phyloP scores from a whole-genome alignment of 805 yeast genomes.

The Candida stauntonica region DNA sequence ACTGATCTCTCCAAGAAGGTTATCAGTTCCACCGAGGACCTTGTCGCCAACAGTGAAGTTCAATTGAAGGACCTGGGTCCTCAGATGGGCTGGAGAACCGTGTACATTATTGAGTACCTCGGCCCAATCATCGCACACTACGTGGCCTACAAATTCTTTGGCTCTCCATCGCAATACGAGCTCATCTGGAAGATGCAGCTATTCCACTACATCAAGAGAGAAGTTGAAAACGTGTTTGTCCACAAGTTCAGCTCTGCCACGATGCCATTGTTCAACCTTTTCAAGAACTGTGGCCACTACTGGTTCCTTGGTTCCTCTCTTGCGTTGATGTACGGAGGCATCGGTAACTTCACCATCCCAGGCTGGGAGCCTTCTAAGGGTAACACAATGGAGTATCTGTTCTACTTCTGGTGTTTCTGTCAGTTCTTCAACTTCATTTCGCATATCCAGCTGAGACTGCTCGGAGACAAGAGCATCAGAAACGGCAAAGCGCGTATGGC shows the following conservation, averaged over 20 bases:
- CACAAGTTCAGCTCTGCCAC: constrained; percentile 86
- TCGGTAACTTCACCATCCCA: constrained; percentile 59
- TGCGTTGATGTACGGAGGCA: constrained; percentile 43
- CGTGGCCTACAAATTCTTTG: constrained; percentile 45
- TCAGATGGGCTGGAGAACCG: constrained; percentile 88
- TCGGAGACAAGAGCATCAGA: constrained; percentile 34
- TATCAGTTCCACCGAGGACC: constrained; percentile 15
- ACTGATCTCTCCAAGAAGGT: constrained; percentile 26
- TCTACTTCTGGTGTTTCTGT: constrained; percentile 34
- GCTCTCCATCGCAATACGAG: constrained; percentile 23
- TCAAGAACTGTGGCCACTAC: constrained; percentile 88
- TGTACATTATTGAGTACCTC: constrained; percentile 80
- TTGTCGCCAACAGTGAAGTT: constrained; percentile 31
- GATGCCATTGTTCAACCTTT: constrained; percentile 85
- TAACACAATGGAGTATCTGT: constrained; percentile 21
- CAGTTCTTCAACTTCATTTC: constrained; percentile 71
- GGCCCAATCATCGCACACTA: constrained; percentile 88
- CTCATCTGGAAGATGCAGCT: constrained; percentile 44
- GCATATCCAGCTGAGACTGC: constrained; percentile 61
- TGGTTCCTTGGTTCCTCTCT: constrained; percentile 83
- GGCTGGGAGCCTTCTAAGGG: constrained; percentile 47
- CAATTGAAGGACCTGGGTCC: constrained; percentile 88
- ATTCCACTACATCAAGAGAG: constrained; percentile 83
- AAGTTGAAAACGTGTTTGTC: constrained; percentile 76
- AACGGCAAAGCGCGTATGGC: constrained; percentile 35